Percentiles rank a stretch among this genome's conserved stretches.
phyloP scores from a whole-genome alignment of 768 basidiomycete species.

The Boletus sp. region DNA sequence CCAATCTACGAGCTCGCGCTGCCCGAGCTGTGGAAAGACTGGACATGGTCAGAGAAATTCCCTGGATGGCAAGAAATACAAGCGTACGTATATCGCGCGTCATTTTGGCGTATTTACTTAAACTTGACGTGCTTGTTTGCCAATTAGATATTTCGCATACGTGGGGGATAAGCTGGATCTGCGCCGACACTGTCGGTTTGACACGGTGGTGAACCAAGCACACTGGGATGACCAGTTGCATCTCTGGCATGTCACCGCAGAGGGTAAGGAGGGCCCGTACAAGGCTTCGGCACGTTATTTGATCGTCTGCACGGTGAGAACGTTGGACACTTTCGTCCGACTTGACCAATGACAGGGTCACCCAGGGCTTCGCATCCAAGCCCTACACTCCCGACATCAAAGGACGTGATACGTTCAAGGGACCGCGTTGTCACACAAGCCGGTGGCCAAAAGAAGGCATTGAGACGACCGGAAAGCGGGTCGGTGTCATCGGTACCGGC shows the following conservation, averaged over 20 bases:
- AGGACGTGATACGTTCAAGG: constrained; percentile 9
- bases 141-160: constrained; percentile 4
- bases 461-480: constrained; percentile 6
- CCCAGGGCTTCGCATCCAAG: constrained; percentile 3
- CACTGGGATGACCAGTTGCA: constrained; percentile 14
- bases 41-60: constrained; percentile 14
- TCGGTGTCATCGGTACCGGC: constrained; percentile 13
- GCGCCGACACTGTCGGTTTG: constrained; percentile 11
- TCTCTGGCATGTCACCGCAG: constrained; percentile 7
- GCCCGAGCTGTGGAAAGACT: constrained; percentile 13
- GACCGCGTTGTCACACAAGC: constrained; percentile 5
- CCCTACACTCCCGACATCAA: constrained; percentile 14
- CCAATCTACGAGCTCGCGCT: constrained; percentile 7
- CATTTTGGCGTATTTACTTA: too few relatives aligned
- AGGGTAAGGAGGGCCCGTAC: constrained; percentile 3
- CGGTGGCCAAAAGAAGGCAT: constrained; percentile 13
- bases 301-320: constrained; percentile 8
- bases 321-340: neutral
- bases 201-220: constrained; percentile 10
- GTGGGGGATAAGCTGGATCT: constrained; percentile 10
- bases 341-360: neutral
- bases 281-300: constrained; percentile 4
- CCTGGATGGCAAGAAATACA: constrained; percentile 8
- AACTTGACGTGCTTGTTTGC: neutral
- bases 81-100: neutral